Base-by-base conservation (phyloP, 2,329 filamentous ascomycete genomes). In the Aureobasidium namibiae region DNA sequence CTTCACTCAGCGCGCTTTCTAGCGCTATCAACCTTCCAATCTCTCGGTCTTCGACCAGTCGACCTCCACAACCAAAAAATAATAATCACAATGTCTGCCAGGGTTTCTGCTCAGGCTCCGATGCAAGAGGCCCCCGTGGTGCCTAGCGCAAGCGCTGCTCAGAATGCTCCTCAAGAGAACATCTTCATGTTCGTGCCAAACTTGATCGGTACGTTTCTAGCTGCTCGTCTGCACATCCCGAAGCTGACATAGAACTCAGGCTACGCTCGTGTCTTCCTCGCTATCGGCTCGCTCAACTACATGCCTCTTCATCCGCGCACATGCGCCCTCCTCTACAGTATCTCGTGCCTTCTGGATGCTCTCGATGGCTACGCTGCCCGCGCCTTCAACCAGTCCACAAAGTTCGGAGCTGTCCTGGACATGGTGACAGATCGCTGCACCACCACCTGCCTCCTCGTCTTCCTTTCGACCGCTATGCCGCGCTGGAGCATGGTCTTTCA, bases 361-460 rank as follows among this genome's bases (percentile, higher is more conserved):
- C 83, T 97, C 64, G 94, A 99, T 72, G 94, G 94, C 67, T 88
- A 92, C 67, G 92, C 92, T n/a, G 94, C 94, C 60, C 86, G 90
- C 49, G 79, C 83, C 68, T 87, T 92, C 72, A 84, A 95, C 68
- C 94, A 99, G 75, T 92, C 89, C 38, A 97, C 94, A 58, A 89
- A 89, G 64, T 99, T 99, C 73, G 94, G 94, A 64, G 94, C 92
- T 33, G 92, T 99, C 34, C 82, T 99, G 64, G 94, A 99, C 77
- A 99, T 99, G 94, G 92, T 99, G 62, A 99, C 94, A 18, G 94
- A 99, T 75, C 88, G 94, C 62, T 97, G 94, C 80, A 97, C 92
- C 31, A 99, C 94, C 3, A 86, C 92, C 2, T 99, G 94, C 74
- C 77, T 99, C 67, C 83, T 99, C 50, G 92, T 97, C 53, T 99